Percentiles rank a stretch among this genome's conserved stretches.
These are phyloP conservation scores for Cladosporium colombiae DNA, from an alignment of 2,329 filamentous ascomycete species.

Conservation along the genomic window DNA sequence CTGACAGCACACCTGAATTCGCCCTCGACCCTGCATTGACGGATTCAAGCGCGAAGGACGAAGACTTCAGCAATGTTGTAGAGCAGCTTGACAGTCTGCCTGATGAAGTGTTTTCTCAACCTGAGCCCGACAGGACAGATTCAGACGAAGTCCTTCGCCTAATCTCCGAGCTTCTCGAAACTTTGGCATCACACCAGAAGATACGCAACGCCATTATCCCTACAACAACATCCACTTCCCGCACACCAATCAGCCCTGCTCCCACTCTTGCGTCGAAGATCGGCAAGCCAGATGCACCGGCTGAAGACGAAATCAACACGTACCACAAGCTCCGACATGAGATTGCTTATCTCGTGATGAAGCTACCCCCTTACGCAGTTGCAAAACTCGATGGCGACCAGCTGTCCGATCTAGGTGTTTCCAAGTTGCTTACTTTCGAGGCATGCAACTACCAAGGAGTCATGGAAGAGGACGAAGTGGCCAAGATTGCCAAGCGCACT, in stretches of 20 bases:
- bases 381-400: conserved; percentile 84
- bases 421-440: conserved; percentile 72
- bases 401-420: conserved; percentile 79
- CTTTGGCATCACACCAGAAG: conserved; percentile 74
- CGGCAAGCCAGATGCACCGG: conserved; percentile 66
- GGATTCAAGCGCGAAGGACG: conserved; percentile 39
- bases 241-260: conserved; percentile 58
- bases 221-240: conserved; percentile 38
- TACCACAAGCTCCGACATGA: conserved; percentile 78
- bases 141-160: conserved; percentile 61
- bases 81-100: conserved; percentile 28
- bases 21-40: conserved; percentile 39
- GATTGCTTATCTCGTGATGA: conserved; percentile 70
- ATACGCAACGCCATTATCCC: conserved; percentile 72
- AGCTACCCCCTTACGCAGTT: conserved; percentile 79
- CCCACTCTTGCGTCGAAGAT: conserved; percentile 56
- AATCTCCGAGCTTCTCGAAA: conserved; percentile 74
- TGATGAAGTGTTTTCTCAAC: conserved; percentile 24
- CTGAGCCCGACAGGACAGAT: conserved; percentile 37
- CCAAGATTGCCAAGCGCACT: conserved; percentile 43
- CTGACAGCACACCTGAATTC: conserved; percentile 37
- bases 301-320: conserved; percentile 56
- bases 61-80: conserved; percentile 33
- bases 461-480: conserved; percentile 76
- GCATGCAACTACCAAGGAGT: conserved; percentile 73